These are phyloP conservation scores for Huntiella bhutanensis DNA, from an alignment of 2,329 filamentous ascomycete species.

Conservation along the genomic window DNA sequence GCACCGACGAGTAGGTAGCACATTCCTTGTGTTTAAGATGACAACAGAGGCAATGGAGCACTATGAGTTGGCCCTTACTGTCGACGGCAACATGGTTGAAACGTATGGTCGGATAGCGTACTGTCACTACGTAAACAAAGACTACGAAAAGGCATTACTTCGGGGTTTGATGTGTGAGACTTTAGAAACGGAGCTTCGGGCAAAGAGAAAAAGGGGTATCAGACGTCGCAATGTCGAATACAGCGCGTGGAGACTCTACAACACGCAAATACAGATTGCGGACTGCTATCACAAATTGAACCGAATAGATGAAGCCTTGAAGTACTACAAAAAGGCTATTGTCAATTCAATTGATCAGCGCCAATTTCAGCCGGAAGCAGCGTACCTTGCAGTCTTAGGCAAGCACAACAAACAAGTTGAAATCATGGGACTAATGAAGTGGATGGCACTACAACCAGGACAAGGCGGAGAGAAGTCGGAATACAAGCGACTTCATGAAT, in stretches of 20 bases:
- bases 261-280: constrained; percentile 22
- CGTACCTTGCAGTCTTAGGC: constrained; percentile 21
- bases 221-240: constrained; percentile 14
- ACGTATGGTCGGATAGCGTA: constrained; percentile 23
- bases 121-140: constrained; percentile 20
- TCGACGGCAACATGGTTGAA: constrained; percentile 22
- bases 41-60: constrained; percentile 19
- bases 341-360: constrained; percentile 16
- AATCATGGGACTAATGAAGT: constrained; percentile 20
- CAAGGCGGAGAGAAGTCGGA: constrained; percentile 2
- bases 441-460: constrained; percentile 17
- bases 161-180: constrained; percentile 21
- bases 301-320: constrained; percentile 18
- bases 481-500: constrained; percentile 17
- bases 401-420: constrained; percentile 20
- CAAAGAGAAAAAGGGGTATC: constrained; percentile 13
- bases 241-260: constrained; percentile 23
- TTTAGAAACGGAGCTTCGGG: constrained; percentile 10
- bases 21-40: constrained; percentile 21
- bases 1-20: constrained; percentile 23
- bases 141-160: constrained; percentile 20
- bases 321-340: constrained; percentile 22
- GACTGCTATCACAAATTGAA: constrained; percentile 19
- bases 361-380: constrained; percentile 21
- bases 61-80: constrained; percentile 20